Percentiles rank a stretch among this genome's conserved stretches.
Conservation (phyloP, 2,329 filamentous ascomycete species). For the Byssoonygena ceratinophila region DNA sequence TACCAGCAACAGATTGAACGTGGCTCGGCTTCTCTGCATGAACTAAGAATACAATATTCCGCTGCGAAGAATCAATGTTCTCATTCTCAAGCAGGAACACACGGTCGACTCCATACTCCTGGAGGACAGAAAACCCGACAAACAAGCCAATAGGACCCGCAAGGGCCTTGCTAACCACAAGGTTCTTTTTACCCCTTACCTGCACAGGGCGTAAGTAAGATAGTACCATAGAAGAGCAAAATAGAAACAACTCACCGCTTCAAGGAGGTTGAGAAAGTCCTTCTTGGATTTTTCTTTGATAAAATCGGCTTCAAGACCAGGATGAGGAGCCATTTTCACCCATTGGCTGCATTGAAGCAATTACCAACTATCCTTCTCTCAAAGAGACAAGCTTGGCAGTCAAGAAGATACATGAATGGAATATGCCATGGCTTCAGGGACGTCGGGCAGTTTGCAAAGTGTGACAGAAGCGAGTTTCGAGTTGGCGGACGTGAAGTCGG, state of each 20-base stretch:
- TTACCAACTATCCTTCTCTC: not conserved
- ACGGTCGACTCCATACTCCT: constrained; percentile 96
- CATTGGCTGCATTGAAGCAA: constrained; percentile 5
- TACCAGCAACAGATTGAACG: constrained; percentile 80
- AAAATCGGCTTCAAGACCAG: constrained; percentile 38
- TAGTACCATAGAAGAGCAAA: not conserved
- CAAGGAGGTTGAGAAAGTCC: constrained; percentile 80
- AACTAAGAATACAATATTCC: constrained; percentile 88
- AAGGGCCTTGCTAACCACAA: constrained; percentile 82
- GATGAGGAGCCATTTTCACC: constrained; percentile 34
- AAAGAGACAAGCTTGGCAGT: not conserved
- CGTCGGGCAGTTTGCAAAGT: not conserved
- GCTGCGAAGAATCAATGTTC: constrained; percentile 87
- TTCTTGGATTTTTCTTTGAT: constrained; percentile 56
- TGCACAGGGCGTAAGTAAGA: constrained; percentile 31
- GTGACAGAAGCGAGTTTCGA: not conserved
- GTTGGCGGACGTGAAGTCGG: not conserved
- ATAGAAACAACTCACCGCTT: constrained; percentile 62
- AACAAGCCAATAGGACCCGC: constrained; percentile 83
- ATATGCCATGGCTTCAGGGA: not conserved
- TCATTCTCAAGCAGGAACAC: constrained; percentile 94
- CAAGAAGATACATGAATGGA: not conserved
- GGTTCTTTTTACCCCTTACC: constrained; percentile 98
- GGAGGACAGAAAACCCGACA: constrained; percentile 87
- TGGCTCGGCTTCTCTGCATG: constrained; percentile 80